Evolutionary conservation across 305 asterid species (phyloP).

Genomic region (Fraxinus xanthoxyloides): DNA sequence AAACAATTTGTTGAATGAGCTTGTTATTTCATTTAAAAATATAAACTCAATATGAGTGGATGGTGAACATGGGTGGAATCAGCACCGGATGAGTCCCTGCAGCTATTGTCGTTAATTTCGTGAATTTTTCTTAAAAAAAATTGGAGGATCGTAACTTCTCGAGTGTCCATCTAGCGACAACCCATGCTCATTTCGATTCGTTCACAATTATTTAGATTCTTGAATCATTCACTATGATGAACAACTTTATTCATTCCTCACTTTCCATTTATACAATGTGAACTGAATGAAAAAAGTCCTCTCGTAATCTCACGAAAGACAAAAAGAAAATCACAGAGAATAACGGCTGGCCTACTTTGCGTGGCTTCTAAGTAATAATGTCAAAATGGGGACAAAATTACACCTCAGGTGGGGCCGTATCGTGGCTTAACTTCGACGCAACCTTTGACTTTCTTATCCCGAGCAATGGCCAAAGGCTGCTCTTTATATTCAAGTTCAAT

Average conservation of each 20-base stretch:
- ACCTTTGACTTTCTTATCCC: conserved; percentile 25
- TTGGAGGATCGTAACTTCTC: too few species aligned
- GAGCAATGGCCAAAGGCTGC: not conserved
- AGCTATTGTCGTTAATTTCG: too few species aligned
- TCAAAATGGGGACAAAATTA: conserved; percentile 23
- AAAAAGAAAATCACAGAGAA: conserved; percentile 34
- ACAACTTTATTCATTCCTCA: not conserved
- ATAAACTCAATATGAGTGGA: too few species aligned
- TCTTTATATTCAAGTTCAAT: conserved; percentile 2
- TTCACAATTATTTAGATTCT: too few species aligned
- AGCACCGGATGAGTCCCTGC: too few species aligned
- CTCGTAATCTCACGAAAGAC: conserved; percentile 6
- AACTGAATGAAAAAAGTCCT: not conserved
- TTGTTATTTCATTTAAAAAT: too few species aligned
- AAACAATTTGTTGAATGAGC: too few species aligned
- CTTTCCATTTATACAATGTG: not conserved
- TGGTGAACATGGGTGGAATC: too few species aligned
- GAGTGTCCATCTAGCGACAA: too few species aligned
- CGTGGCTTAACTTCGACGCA: conserved; percentile 45
- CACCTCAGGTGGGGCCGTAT: not conserved
- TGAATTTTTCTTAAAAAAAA: too few species aligned
- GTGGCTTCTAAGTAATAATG: conserved; percentile 28
- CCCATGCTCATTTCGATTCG: too few species aligned
- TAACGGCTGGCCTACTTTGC: conserved; percentile 40
- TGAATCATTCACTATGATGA: not conserved